phyloP scores from a whole-genome alignment of 2,329 filamentous ascomycete species.

The Waltergamsia citrina region DNA sequence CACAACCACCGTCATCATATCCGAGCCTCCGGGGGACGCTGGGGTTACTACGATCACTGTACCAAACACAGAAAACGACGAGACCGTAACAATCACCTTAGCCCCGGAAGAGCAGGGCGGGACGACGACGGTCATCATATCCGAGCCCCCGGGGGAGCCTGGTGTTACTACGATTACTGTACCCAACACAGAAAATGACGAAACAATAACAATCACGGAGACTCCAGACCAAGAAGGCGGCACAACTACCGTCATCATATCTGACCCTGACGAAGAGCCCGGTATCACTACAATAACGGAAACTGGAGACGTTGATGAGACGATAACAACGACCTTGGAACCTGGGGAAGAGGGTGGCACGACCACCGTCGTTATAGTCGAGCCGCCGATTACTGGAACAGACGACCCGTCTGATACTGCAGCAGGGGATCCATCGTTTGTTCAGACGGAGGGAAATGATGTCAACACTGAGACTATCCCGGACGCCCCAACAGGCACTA shows the following conservation, averaged over 20 bases:
- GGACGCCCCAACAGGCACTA: too few relatives aligned
- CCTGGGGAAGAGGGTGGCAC: not conserved
- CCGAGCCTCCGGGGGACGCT: not conserved
- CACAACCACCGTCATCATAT: not conserved
- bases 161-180: not conserved
- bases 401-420: not conserved
- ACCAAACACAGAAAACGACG: not conserved
- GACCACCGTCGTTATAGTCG: not conserved
- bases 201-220: not conserved
- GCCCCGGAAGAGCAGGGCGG: not conserved
- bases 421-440: too few relatives aligned
- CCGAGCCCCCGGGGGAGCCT: not conserved
- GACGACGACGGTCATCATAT: not conserved
- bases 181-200: not conserved
- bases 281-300: not conserved
- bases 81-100: not conserved
- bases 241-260: not conserved
- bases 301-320: not conserved
- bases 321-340: not conserved
- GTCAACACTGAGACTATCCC: too few relatives aligned
- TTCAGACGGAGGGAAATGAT: too few relatives aligned
- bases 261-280: not conserved
- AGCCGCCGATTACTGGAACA: not conserved
- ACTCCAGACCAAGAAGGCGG: not conserved
- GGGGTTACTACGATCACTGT: not conserved